Evolutionary conservation across 441 rosid species (phyloP).

Genomic region (Euphorbia celastroides): DNA sequence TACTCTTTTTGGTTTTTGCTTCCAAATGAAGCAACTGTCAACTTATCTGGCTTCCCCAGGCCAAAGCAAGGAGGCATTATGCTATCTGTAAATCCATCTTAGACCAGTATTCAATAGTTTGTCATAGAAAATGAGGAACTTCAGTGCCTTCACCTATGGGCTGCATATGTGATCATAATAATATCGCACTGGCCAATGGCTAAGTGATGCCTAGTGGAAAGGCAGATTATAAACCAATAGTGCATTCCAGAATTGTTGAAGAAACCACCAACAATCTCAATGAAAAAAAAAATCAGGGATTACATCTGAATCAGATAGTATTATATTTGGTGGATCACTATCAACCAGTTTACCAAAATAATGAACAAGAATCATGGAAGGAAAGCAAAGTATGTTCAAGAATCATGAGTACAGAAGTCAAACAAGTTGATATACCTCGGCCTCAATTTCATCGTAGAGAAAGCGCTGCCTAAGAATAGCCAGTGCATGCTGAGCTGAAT

Average conservation of each 20-base stretch:
- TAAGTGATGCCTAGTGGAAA: not conserved
- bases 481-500: slow-evolving; percentile 99
- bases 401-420: slow-evolving; percentile 6
- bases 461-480: slow-evolving; percentile 85
- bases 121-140: not conserved
- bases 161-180: not conserved
- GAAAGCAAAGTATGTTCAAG: slow-evolving; percentile 10
- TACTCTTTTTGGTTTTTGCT: not conserved
- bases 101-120: not conserved
- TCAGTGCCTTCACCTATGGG: not conserved
- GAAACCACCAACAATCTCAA: not conserved
- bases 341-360: not conserved
- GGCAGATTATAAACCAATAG: not conserved
- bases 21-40: not conserved
- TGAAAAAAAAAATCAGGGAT: not conserved
- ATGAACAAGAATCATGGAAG: not conserved
- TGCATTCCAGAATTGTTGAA: not conserved
- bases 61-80: not conserved
- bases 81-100: not conserved
- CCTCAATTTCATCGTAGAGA: slow-evolving; percentile 99
- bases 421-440: slow-evolving; percentile 62
- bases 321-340: not conserved
- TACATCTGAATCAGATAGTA: not conserved
- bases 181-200: too few relatives aligned
- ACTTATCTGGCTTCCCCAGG: not conserved